Conservation (phyloP, 345 rosid genomes). For the Brassica nigra region DNA sequence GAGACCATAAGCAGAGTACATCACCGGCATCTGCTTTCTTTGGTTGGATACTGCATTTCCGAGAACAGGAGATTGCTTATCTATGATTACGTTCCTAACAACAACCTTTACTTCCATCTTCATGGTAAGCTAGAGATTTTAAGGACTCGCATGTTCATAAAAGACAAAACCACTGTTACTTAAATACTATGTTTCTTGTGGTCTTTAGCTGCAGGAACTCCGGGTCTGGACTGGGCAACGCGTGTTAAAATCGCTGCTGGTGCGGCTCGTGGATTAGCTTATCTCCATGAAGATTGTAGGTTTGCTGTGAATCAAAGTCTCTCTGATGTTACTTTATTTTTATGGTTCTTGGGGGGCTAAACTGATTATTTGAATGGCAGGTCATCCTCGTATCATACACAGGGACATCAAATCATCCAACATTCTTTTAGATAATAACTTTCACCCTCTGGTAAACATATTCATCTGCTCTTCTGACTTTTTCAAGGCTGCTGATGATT, state of each 20-base stretch:
- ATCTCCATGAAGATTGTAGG: conserved; percentile 98
- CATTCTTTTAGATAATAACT: conserved; percentile 89
- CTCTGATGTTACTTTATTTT: not conserved
- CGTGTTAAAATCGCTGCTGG: conserved; percentile 85
- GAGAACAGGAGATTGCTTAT: conserved; percentile 78
- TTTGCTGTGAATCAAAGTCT: conserved; percentile 2
- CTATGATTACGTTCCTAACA: conserved; percentile 81
- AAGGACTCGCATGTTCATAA: not conserved
- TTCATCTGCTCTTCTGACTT: conserved; percentile 5
- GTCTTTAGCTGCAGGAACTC: conserved; percentile 57
- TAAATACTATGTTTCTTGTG: conserved; percentile 2
- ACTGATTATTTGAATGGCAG: conserved; percentile 36
- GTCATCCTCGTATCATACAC: conserved; percentile 93
- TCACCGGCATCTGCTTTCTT: conserved; percentile 92
- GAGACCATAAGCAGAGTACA: conserved; percentile 92
- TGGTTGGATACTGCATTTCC: conserved; percentile 91
- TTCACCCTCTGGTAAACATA: conserved; percentile 70
- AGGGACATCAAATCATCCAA: conserved; percentile 96
- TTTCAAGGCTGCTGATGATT: conserved; percentile 1
- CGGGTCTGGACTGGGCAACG: conserved; percentile 72
- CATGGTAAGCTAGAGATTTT: conserved; percentile 57
- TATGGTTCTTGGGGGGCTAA: conserved; percentile 10
- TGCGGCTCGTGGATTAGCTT: conserved; percentile 96
- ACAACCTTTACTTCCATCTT: conserved; percentile 90
- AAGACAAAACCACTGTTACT: conserved; percentile 1